Evolutionary conservation across 345 rosid genomes (phyloP), one percentile per base, ranked within the genome.

Genomic region (Brassica nigra): DNA sequence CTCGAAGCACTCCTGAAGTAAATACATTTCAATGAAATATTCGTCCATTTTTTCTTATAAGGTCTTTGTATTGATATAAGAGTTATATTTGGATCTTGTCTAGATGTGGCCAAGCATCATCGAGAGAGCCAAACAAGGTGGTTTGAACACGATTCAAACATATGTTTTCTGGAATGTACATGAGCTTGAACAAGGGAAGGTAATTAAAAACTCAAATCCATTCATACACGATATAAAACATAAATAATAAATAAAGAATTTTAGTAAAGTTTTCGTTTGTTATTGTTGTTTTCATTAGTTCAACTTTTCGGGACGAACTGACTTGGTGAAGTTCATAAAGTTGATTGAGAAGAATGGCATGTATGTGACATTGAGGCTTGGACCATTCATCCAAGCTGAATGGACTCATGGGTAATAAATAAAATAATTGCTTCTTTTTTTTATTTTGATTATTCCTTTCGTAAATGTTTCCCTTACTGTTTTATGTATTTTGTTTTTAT

Each of bases 351-450:
- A 90, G 81, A 78, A 88, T 49, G 86, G 84, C 1, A 79, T 93
- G 95, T 89, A 82, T 75, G 95, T 73, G 30, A 87, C 84, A 61
- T 81, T 95, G 54, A 82, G 98, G 82, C 77, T 93, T 76, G 99
- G 99, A 39, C 98, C 99, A 0, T 95, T 91, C 83, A 86, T 95
- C 67, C 96, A 95, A 80, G 99, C 92, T 73, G 99, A 95, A 84
- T 95, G 98, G 98, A 95, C 87, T 80, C 94, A 95, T 44, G 99
- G 99, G 99, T 95, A 71, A 6, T 16, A 54, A 54, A 62, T 31
- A 30, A 54, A 16, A 27, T 58, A 23, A 61, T 73, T 52, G 62
- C 44, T 65, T 11, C 54, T 33, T 5, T 8, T 5, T 8, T 18
- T 14, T 2, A 39, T 64, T 27, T 27, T 37, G 11, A 0, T 65